Conservation (phyloP, 1,284 basidiomycete genomes). For the Apiotrichum gamsii region DNA sequence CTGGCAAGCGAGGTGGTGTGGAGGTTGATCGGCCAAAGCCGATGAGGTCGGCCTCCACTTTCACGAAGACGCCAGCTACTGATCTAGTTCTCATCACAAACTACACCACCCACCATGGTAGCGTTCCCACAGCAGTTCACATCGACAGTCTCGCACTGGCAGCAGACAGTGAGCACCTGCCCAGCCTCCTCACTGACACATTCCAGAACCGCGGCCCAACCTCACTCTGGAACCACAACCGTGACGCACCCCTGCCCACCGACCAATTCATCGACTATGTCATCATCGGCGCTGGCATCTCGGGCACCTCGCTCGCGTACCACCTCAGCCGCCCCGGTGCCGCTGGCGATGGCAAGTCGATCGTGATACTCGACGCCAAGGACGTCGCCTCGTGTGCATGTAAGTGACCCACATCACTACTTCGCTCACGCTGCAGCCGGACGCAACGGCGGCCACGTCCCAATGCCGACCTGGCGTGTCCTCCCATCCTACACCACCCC, state of each 20-base stretch:
- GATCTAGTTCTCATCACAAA: no score
- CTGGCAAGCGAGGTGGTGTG: no score
- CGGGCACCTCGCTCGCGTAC: slow-evolving; percentile 27
- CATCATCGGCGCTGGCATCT: slow-evolving; percentile 25
- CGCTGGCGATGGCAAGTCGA: slow-evolving; percentile 18
- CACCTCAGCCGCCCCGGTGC: slow-evolving; percentile 26
- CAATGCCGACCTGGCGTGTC: slow-evolving; percentile 24
- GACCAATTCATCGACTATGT: slow-evolving; percentile 23
- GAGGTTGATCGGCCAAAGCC: no score
- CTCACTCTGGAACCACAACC: slow-evolving; percentile 24
- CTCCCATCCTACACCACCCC: slow-evolving; percentile 20
- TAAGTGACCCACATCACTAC: slow-evolving; percentile 8
- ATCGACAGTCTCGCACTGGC: slow-evolving; percentile 33
- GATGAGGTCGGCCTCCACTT: no score
- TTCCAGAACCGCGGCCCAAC: slow-evolving; percentile 22
- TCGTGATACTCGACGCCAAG: slow-evolving; percentile 37
- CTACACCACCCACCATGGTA: no score
- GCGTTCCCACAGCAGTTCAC: slow-evolving; percentile 27
- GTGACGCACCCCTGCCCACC: slow-evolving; percentile 12
- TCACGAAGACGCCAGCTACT: no score
- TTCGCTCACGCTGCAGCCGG: slow-evolving; percentile 21
- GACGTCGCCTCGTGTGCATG: slow-evolving; percentile 39
- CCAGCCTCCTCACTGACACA: not conserved
- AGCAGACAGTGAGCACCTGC: slow-evolving; percentile 18
- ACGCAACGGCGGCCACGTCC: slow-evolving; percentile 41